phyloP scores from a whole-genome alignment of 371 early-diverging fungal genomes.

The Basidiobolus meristosporus region DNA sequence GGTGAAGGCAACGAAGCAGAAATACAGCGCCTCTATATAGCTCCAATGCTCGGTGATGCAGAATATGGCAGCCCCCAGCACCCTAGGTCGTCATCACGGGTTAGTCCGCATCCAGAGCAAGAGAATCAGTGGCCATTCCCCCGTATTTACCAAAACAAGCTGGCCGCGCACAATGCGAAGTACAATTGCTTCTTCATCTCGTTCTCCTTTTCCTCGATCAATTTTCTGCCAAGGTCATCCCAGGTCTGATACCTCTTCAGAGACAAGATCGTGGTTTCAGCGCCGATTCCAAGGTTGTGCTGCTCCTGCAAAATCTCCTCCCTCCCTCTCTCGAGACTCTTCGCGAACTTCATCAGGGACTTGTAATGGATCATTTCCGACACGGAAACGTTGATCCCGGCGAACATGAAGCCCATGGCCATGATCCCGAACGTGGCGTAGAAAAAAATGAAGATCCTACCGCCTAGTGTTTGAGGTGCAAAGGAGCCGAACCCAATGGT shows the following conservation, averaged over 20 bases:
- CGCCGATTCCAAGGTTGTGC: neutral
- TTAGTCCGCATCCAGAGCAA: too few species aligned
- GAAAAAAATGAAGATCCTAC: neutral
- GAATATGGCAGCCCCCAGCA: conserved; percentile 3
- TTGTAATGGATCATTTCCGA: neutral
- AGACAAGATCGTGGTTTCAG: neutral
- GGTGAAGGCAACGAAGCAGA: conserved; percentile 4
- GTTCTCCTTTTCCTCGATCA: neutral
- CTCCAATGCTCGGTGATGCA: conserved; percentile 1
- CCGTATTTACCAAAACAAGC: conserved; percentile 5
- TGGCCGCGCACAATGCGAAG: neutral
- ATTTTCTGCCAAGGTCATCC: neutral
- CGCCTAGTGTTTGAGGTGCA: neutral
- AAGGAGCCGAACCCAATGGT: conserved; percentile 4
- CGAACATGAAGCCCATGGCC: neutral
- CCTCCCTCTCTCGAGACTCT: neutral
- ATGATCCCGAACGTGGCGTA: conserved; percentile 3
- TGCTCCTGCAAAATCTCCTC: neutral
- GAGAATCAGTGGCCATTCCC: too few species aligned
- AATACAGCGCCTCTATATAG: conserved; percentile 3
- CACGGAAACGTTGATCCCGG: too few species aligned
- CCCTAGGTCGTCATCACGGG: too few species aligned
- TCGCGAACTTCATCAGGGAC: neutral
- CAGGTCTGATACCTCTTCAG: neutral
- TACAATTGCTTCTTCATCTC: neutral